These are phyloP conservation scores for Tetradesmus obliquus DNA, from an alignment of 139 green algal species.

Conservation along the genomic window DNA sequence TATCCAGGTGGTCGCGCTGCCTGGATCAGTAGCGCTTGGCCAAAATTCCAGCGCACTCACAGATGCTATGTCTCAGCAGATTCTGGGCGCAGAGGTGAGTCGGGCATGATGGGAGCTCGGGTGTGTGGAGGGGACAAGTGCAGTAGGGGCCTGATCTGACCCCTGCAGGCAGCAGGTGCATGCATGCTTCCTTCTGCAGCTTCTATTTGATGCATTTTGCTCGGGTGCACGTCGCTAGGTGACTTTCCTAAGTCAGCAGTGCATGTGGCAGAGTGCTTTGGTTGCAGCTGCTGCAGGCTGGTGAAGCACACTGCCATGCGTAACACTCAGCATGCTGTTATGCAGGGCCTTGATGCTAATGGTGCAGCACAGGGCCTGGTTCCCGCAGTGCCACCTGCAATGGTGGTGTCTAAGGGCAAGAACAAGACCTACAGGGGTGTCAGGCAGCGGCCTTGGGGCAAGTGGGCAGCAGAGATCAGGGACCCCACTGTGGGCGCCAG, in stretches of 20 bases:
- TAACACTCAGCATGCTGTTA: not conserved
- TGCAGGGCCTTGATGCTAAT: not conserved
- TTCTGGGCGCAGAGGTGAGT: not conserved
- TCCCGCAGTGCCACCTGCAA: conserved; percentile 43
- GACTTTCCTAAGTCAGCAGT: not conserved
- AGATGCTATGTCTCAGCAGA: conserved; percentile 23
- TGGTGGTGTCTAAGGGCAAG: conserved; percentile 80
- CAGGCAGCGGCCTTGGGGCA: conserved; percentile 97
- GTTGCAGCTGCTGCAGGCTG: not conserved
- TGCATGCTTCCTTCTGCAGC: not conserved
- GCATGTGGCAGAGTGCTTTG: not conserved
- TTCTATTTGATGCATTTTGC: not conserved
- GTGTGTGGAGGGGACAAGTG: conserved; percentile 16
- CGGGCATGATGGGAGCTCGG: not conserved
- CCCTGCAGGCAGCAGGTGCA: not conserved
- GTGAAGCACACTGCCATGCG: not conserved
- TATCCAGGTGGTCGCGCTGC: conserved; percentile 13
- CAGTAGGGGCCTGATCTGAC: not conserved
- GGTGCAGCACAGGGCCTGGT: conserved; percentile 35
- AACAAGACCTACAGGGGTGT: conserved; percentile 95
- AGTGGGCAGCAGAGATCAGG: conserved; percentile 97
- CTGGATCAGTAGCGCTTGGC: conserved; percentile 3
- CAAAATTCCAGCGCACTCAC: conserved; percentile 8
- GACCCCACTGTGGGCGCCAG: conserved; percentile 91
- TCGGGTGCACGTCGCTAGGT: not conserved